Evolutionary conservation across 23 red algal species (phyloP).

Genomic region (Chondrus crispus): DNA sequence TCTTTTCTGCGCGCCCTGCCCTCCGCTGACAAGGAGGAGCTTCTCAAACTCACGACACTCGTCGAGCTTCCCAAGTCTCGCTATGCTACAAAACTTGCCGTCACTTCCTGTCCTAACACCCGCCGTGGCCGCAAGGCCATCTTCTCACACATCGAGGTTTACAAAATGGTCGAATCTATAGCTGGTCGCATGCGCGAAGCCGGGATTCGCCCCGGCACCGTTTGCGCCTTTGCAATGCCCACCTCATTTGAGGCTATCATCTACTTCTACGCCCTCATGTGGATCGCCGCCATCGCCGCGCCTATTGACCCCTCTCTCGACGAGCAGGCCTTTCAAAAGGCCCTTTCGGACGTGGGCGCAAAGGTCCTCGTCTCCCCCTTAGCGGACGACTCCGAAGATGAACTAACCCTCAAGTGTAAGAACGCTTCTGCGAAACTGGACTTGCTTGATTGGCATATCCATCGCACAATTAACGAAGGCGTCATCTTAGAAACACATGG

Average conservation of each 20-base stretch:
- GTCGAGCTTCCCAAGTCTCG: slow-evolving; percentile 68
- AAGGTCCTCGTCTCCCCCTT: slow-evolving; percentile 47
- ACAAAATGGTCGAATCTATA: slow-evolving; percentile 75
- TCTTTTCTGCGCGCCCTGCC: slow-evolving; percentile 58
- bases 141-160: slow-evolving; percentile 82
- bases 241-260: slow-evolving; percentile 71
- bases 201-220: slow-evolving; percentile 66
- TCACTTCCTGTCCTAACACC: slow-evolving; percentile 51
- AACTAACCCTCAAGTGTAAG: slow-evolving; percentile 23
- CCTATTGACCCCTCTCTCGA: slow-evolving; percentile 60
- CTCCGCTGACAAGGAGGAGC: slow-evolving; percentile 46
- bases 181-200: slow-evolving; percentile 62
- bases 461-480: slow-evolving; percentile 73
- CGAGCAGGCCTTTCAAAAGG: slow-evolving; percentile 39
- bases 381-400: slow-evolving; percentile 32
- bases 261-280: slow-evolving; percentile 76
- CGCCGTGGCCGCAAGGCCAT: slow-evolving; percentile 61
- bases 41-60: slow-evolving; percentile 66
- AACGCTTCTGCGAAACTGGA: slow-evolving; percentile 11
- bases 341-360: slow-evolving; percentile 17
- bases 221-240: slow-evolving; percentile 64
- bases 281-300: slow-evolving; percentile 80
- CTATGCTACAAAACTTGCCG: slow-evolving; percentile 75
- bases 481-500: slow-evolving; percentile 64
- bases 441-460: slow-evolving; percentile 57